These are phyloP conservation scores for Microsporum audouinii DNA, from an alignment of 2,329 filamentous ascomycete genomes.

Conservation along the genomic window DNA sequence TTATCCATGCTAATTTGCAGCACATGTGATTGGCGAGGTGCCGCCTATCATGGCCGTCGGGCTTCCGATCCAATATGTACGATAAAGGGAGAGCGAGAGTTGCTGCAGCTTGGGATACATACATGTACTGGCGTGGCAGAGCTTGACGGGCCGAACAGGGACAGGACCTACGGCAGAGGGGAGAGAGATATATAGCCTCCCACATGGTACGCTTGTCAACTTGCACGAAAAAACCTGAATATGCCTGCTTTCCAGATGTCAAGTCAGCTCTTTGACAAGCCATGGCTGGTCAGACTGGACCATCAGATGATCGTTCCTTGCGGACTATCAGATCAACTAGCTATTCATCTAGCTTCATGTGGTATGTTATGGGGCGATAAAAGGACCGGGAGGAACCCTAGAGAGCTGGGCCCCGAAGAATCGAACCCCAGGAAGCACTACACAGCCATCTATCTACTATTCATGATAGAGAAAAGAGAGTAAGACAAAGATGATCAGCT, in stretches of 20 bases:
- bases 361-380: too few species aligned
- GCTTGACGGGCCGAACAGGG: neutral
- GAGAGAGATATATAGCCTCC: neutral
- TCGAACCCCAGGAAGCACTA: too few species aligned
- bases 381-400: too few species aligned
- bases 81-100: neutral
- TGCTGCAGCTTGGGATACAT: neutral
- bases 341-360: too few species aligned
- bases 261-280: too few species aligned
- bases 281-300: neutral
- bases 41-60: neutral
- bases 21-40: neutral
- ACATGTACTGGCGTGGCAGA: neutral
- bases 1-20: neutral
- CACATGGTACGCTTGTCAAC: neutral
- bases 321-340: neutral
- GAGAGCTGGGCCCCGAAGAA: too few species aligned
- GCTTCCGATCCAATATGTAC: neutral
- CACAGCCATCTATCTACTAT: too few species aligned
- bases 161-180: neutral
- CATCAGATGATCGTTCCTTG: neutral
- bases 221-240: too few species aligned
- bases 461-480: too few species aligned
- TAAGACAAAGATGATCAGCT: too few species aligned
- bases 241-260: too few species aligned